A percentile compares a stretch with the other conserved stretches of the same genome.
Evolutionary conservation across 176 grass and related monocot species (phyloP).

Genomic region (Bothriochloa decipiens): DNA sequence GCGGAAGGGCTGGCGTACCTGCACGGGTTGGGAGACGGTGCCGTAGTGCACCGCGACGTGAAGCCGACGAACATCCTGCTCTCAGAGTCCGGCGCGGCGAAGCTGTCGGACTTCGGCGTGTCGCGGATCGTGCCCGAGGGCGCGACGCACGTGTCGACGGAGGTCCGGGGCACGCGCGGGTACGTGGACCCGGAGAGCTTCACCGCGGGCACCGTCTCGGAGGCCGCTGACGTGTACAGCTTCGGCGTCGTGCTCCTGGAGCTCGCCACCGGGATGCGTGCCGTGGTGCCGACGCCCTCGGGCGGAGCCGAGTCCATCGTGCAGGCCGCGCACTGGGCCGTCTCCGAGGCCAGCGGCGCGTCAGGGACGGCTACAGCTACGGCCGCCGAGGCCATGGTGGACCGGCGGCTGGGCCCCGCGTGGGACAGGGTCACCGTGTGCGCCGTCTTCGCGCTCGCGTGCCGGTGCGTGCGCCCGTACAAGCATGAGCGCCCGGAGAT

Average conservation of each 20-base stretch:
- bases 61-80: conserved; percentile 82
- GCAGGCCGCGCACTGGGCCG: conserved; percentile 47
- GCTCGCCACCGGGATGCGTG: conserved; percentile 41
- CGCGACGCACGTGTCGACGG: conserved; percentile 69
- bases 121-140: conserved; percentile 55
- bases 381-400: conserved; percentile 48
- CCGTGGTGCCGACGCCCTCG: conserved; percentile 64
- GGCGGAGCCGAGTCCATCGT: conserved; percentile 69
- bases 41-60: conserved; percentile 77
- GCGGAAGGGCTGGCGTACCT: conserved; percentile 71
- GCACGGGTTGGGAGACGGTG: conserved; percentile 57
- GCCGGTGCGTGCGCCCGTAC: conserved; percentile 63
- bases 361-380: not conserved
- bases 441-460: conserved; percentile 60
- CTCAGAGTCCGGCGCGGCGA: conserved; percentile 73
- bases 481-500: conserved; percentile 66
- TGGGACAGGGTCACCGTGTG: conserved; percentile 59
- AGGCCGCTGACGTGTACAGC: conserved; percentile 32
- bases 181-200: conserved; percentile 86
- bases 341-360: not conserved
- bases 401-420: conserved; percentile 43
- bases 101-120: conserved; percentile 83
- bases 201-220: conserved; percentile 52
- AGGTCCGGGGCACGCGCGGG: conserved; percentile 65
- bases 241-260: no score